These are phyloP conservation scores for Neurospora sp. DNA, from an alignment of 495 filamentous ascomycete genomes.

Conservation along the genomic window DNA sequence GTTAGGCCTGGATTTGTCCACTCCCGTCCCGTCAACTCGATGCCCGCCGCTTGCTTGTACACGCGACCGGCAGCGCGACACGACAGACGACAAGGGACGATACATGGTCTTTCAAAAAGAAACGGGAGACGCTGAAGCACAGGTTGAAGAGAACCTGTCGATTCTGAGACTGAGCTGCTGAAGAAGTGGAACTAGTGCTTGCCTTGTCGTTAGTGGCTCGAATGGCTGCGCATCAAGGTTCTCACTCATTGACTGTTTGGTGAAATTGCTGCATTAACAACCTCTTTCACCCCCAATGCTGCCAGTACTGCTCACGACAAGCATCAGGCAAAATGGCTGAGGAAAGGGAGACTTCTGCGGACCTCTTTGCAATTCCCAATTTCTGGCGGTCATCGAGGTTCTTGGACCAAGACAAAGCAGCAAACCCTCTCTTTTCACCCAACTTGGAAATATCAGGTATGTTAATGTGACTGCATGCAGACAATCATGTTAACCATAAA, in stretches of 20 bases:
- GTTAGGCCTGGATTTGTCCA: neutral
- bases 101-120: neutral
- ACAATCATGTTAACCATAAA: neutral
- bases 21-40: neutral
- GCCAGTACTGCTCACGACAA: neutral
- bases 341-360: conserved; percentile 32
- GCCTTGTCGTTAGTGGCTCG: neutral
- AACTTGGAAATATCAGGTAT: conserved; percentile 12
- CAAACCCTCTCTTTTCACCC: conserved; percentile 19
- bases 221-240: neutral
- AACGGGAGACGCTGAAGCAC: neutral
- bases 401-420: conserved; percentile 16
- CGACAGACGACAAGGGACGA: neutral
- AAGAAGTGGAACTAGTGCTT: neutral
- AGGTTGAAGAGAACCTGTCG: neutral
- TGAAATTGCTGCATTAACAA: neutral
- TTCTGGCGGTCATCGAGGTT: conserved; percentile 44
- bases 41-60: neutral
- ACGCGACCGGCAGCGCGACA: neutral
- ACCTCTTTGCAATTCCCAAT: conserved; percentile 65
- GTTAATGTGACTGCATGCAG: neutral
- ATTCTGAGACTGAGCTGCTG: neutral
- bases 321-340: conserved; percentile 28
- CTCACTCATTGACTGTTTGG: neutral
- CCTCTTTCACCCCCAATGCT: neutral